phyloP scores from a whole-genome alignment of 371 early-diverging fungal species.

The Mucor saturninus region DNA sequence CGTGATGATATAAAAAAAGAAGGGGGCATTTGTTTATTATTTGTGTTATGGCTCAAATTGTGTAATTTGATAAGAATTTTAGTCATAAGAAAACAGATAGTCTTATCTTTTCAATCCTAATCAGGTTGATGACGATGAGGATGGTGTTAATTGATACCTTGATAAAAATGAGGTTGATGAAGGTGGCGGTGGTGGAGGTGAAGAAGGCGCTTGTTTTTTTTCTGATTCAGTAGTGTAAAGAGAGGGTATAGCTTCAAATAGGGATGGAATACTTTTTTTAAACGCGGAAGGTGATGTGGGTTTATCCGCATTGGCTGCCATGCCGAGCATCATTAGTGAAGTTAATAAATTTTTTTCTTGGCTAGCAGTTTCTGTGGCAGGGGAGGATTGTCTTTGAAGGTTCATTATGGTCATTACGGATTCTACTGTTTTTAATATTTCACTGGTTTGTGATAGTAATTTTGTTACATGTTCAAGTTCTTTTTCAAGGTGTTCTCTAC shows the following conservation, averaged over 20 bases:
- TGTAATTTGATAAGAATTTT: slow-evolving; percentile 6
- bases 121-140: not conserved
- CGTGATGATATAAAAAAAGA: not conserved
- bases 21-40: not conserved
- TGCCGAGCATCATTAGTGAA: slow-evolving; percentile 25
- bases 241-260: slow-evolving; percentile 27
- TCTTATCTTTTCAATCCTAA: not conserved
- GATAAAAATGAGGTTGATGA: slow-evolving; percentile 2
- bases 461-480: slow-evolving; percentile 40
- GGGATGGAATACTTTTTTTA: slow-evolving; percentile 20
- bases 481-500: slow-evolving; percentile 35
- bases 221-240: slow-evolving; percentile 2
- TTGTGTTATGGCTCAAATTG: not conserved
- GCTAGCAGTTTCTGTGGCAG: not conserved
- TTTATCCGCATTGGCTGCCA: slow-evolving; percentile 12
- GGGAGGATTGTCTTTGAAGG: not conserved
- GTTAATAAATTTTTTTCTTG: slow-evolving; percentile 14
- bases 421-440: slow-evolving; percentile 41
- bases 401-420: slow-evolving; percentile 30
- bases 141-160: slow-evolving; percentile 5
- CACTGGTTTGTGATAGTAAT: slow-evolving; percentile 39
- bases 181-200: not conserved
- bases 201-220: not conserved
- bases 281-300: too few species aligned
- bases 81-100: slow-evolving; percentile 1